A percentile compares a stretch with the other conserved stretches of the same genome.
These are phyloP conservation scores for Sclerotinia sclerotiorum DNA, from an alignment of 2,329 filamentous ascomycete species.

Conservation along the genomic window DNA sequence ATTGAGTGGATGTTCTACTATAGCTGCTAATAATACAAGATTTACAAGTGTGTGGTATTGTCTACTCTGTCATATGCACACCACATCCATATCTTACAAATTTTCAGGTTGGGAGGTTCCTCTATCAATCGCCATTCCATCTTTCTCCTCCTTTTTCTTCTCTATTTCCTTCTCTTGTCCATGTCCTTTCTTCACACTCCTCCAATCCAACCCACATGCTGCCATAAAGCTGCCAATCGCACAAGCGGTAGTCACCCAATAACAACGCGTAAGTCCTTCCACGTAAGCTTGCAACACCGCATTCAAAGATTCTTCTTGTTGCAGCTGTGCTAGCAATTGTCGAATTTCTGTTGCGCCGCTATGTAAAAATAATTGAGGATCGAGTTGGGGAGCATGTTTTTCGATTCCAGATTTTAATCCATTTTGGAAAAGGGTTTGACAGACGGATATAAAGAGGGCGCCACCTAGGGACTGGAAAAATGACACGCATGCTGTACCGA, in stretches of 20 bases:
- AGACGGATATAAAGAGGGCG: conserved; percentile 63
- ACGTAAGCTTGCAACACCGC: conserved; percentile 56
- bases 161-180: conserved; percentile 27
- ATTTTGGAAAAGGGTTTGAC: conserved; percentile 67
- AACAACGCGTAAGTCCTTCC: conserved; percentile 52
- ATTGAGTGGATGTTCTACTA: conserved; percentile 1
- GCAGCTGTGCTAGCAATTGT: conserved; percentile 46
- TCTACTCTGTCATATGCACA: neutral
- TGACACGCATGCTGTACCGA: conserved; percentile 52
- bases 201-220: conserved; percentile 51
- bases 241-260: conserved; percentile 52
- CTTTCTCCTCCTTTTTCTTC: conserved; percentile 11
- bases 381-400: conserved; percentile 47
- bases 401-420: conserved; percentile 55
- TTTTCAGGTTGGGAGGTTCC: no score
- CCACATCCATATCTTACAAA: neutral
- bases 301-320: conserved; percentile 45
- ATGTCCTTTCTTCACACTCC: conserved; percentile 51
- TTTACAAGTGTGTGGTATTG: neutral
- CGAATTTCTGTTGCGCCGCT: conserved; percentile 53
- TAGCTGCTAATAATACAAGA: neutral
- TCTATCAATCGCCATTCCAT: neutral
- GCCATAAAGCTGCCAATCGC: conserved; percentile 49
- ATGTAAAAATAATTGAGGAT: conserved; percentile 51
- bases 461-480: conserved; percentile 68